Conservation (phyloP, 148 eudicot species). For the Amaranthus cruentus region DNA sequence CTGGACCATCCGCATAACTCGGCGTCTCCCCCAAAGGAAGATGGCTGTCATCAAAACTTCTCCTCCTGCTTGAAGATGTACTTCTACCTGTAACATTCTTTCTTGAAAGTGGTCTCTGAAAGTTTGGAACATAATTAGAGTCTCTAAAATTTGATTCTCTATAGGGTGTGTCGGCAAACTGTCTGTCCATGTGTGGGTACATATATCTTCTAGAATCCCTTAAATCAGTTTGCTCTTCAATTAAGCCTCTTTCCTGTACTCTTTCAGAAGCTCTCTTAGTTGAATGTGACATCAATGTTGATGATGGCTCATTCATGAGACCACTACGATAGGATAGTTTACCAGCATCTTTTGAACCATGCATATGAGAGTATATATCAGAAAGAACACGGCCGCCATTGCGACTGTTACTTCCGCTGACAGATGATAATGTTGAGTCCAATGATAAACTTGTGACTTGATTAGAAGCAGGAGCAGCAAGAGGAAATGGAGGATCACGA, state of each 20-base stretch:
- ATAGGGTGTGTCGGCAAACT: slow-evolving; percentile 55
- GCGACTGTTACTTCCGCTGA: slow-evolving; percentile 49
- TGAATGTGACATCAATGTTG: slow-evolving; percentile 53
- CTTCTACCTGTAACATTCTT: slow-evolving; percentile 69
- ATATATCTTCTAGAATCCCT: slow-evolving; percentile 64
- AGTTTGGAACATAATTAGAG: slow-evolving; percentile 69
- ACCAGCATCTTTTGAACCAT: slow-evolving; percentile 73
- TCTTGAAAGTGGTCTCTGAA: slow-evolving; percentile 84
- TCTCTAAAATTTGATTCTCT: slow-evolving; percentile 64
- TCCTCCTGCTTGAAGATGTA: slow-evolving; percentile 67
- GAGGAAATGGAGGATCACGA: slow-evolving; percentile 97
- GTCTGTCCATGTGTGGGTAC: slow-evolving; percentile 64
- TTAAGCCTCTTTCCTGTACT: slow-evolving; percentile 56
- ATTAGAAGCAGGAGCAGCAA: slow-evolving; percentile 90
- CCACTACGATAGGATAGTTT: slow-evolving; percentile 49
- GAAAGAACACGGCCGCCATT: slow-evolving; percentile 68
- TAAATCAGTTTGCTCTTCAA: slow-evolving; percentile 50
- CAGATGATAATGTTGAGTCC: slow-evolving; percentile 56
- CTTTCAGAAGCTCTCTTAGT: slow-evolving; percentile 66
- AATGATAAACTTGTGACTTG: slow-evolving; percentile 51
- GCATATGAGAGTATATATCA: slow-evolving; percentile 74
- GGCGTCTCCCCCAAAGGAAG: slow-evolving; percentile 65
- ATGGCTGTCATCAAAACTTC: slow-evolving; percentile 93
- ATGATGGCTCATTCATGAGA: slow-evolving; percentile 49
- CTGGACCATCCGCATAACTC: slow-evolving; percentile 69